These are phyloP conservation scores for Sisymbrium irio DNA, from an alignment of 345 rosid genomes.

Conservation along the genomic window DNA sequence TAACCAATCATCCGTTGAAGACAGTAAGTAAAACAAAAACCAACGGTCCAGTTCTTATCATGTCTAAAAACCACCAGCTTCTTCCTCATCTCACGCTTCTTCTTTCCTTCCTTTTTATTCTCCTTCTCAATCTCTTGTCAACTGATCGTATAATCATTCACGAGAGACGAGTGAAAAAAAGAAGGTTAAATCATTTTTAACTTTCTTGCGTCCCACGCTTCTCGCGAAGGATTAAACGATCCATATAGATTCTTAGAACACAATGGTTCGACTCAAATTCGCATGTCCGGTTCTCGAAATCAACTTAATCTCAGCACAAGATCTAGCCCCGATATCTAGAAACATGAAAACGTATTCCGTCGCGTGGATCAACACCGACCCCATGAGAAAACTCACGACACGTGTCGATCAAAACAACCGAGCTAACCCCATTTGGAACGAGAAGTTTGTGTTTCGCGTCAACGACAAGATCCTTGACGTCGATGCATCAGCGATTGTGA, in stretches of 20 bases:
- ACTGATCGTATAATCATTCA: constrained; percentile 18
- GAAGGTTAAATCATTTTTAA: not conserved
- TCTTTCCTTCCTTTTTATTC: constrained; percentile 28
- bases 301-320: constrained; percentile 73
- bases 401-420: constrained; percentile 65
- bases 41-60: constrained; percentile 26
- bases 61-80: constrained; percentile 31
- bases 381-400: constrained; percentile 63
- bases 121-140: constrained; percentile 9
- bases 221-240: constrained; percentile 17
- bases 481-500: constrained; percentile 55
- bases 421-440: constrained; percentile 81
- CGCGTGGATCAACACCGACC: constrained; percentile 68
- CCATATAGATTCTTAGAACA: not conserved
- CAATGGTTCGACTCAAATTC: constrained; percentile 35
- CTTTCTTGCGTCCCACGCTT: constrained; percentile 13
- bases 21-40: constrained; percentile 4
- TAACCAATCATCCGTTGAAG: constrained; percentile 17
- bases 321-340: constrained; percentile 61
- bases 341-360: constrained; percentile 86
- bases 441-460: constrained; percentile 75
- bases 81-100: constrained; percentile 26
- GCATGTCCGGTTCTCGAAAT: constrained; percentile 70
- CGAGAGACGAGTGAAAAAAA: constrained; percentile 7
- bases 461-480: constrained; percentile 57